Conservation (phyloP, 352 stramenopile genomes). For the Phytophthora nicotianae region DNA sequence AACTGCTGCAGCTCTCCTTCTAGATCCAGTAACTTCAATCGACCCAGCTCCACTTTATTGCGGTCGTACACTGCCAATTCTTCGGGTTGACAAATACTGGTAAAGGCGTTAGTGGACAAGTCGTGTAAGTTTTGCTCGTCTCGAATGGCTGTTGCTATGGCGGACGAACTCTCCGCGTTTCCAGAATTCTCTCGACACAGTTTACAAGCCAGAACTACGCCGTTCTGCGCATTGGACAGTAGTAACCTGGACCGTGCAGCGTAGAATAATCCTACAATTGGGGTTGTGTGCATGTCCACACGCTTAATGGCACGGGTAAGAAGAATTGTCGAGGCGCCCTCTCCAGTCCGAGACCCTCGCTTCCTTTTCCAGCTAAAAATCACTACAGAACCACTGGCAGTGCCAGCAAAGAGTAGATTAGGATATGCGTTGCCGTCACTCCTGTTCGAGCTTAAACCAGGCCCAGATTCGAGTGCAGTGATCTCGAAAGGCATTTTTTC, state of each 20-base stretch:
- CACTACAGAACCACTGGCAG: slow-evolving; percentile 44
- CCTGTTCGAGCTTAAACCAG: slow-evolving; percentile 13
- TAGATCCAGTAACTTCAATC: slow-evolving; percentile 61
- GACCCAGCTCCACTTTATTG: slow-evolving; percentile 53
- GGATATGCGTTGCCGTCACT: slow-evolving; percentile 15
- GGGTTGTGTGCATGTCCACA: slow-evolving; percentile 56
- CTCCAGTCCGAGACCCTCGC: slow-evolving; percentile 21
- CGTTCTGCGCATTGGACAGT: slow-evolving; percentile 47
- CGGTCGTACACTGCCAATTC: slow-evolving; percentile 67
- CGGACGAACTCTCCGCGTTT: slow-evolving; percentile 16
- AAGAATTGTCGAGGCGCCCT: slow-evolving; percentile 31
- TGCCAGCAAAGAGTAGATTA: slow-evolving; percentile 57
- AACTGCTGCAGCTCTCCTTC: slow-evolving; percentile 71
- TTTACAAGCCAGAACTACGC: slow-evolving; percentile 52
- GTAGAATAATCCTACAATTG: slow-evolving; percentile 53
- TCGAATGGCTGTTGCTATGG: slow-evolving; percentile 24
- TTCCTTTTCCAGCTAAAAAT: slow-evolving; percentile 51
- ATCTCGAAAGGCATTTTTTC: slow-evolving; percentile 41
- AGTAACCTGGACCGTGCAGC: slow-evolving; percentile 30
- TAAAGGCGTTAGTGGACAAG: slow-evolving; percentile 22
- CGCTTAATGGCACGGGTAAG: slow-evolving; percentile 36
- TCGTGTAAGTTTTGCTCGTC: slow-evolving; percentile 33
- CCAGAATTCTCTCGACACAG: slow-evolving; percentile 13
- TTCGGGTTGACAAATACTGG: slow-evolving; percentile 52
- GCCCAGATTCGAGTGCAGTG: slow-evolving; percentile 48